phyloP scores from a whole-genome alignment of 768 basidiomycete genomes.

The Boletellus emodensis region DNA sequence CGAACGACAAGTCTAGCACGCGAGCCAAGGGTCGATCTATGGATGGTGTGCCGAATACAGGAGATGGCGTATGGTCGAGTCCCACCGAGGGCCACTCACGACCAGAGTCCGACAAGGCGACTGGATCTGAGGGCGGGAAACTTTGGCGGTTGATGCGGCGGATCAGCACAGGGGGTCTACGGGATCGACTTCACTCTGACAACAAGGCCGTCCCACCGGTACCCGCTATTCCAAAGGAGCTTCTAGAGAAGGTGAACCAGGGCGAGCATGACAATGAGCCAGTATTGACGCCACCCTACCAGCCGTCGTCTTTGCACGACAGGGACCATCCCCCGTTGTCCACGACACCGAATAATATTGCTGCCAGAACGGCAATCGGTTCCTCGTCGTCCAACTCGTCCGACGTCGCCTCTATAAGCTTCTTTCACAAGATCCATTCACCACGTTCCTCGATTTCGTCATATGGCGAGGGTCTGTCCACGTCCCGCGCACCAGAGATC shows the following conservation, averaged over 20 bases:
- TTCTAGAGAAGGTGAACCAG: constrained; percentile 16
- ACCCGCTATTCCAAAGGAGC: constrained; percentile 52
- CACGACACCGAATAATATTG: constrained; percentile 7
- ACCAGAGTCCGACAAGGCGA: constrained; percentile 13
- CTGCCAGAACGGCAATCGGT: constrained; percentile 47
- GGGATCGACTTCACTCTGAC: constrained; percentile 41
- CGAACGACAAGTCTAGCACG: constrained; percentile 2
- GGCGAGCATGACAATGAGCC: constrained; percentile 1
- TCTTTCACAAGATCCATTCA: constrained; percentile 47
- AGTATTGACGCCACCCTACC: constrained; percentile 6
- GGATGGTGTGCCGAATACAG: constrained; percentile 15
- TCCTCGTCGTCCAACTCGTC: constrained; percentile 63
- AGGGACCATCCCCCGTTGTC: not conserved
- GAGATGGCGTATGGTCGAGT: constrained; percentile 9
- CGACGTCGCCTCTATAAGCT: constrained; percentile 50
- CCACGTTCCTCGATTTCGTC: constrained; percentile 58
- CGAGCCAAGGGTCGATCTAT: constrained; percentile 14
- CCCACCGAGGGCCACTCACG: constrained; percentile 8
- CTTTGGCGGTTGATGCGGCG: constrained; percentile 71
- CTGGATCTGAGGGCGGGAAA: constrained; percentile 35
- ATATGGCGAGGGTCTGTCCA: constrained; percentile 37
- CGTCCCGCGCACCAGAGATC: constrained; percentile 37
- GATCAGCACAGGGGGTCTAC: constrained; percentile 59
- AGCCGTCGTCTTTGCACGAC: constrained; percentile 5
- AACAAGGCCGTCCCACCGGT: constrained; percentile 48